A percentile compares a stretch with the other conserved stretches of the same genome.
Conservation (phyloP, 2,329 filamentous ascomycete species). For the Aspergillus brasiliensis region DNA sequence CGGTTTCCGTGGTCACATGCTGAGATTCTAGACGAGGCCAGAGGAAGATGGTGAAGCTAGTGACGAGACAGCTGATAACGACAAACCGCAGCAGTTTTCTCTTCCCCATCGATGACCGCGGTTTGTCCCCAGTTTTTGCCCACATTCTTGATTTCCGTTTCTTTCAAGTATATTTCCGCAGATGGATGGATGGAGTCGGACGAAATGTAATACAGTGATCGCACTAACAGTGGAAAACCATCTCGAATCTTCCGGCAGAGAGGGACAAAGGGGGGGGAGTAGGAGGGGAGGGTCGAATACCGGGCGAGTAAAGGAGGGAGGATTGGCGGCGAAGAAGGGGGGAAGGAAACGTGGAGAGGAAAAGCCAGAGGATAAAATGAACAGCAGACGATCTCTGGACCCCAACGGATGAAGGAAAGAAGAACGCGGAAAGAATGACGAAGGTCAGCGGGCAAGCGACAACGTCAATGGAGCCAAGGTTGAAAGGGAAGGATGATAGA, state of each 20-base stretch:
- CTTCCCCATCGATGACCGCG: slow-evolving; percentile 29
- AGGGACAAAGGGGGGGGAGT: neutral
- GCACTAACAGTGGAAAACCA: slow-evolving; percentile 22
- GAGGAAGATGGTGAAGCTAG: slow-evolving; percentile 28
- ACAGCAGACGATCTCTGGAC: slow-evolving; percentile 6
- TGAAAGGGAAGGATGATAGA: slow-evolving; percentile 12
- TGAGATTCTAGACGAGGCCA: slow-evolving; percentile 28
- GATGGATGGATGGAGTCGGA: neutral
- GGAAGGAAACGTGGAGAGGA: slow-evolving; percentile 11
- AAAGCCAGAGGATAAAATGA: slow-evolving; percentile 2
- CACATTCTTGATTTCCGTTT: slow-evolving; percentile 22
- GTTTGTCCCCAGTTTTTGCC: slow-evolving; percentile 27
- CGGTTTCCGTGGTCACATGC: slow-evolving; percentile 16
- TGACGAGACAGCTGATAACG: slow-evolving; percentile 27
- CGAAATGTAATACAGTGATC: slow-evolving; percentile 10
- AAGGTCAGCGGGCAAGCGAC: slow-evolving; percentile 6
- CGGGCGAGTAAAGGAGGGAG: neutral
- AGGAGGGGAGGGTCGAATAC: neutral
- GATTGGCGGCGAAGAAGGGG: slow-evolving; percentile 12
- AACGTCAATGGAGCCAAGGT: slow-evolving; percentile 4
- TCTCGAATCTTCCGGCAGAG: slow-evolving; percentile 16
- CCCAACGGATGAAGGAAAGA: slow-evolving; percentile 8
- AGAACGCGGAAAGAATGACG: slow-evolving; percentile 4
- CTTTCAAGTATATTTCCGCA: neutral
- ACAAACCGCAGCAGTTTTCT: slow-evolving; percentile 35